A percentile compares a stretch with the other conserved stretches of the same genome.
Conservation (phyloP, 805 yeast genomes). For the Wickerhamomyces xylosicus region DNA sequence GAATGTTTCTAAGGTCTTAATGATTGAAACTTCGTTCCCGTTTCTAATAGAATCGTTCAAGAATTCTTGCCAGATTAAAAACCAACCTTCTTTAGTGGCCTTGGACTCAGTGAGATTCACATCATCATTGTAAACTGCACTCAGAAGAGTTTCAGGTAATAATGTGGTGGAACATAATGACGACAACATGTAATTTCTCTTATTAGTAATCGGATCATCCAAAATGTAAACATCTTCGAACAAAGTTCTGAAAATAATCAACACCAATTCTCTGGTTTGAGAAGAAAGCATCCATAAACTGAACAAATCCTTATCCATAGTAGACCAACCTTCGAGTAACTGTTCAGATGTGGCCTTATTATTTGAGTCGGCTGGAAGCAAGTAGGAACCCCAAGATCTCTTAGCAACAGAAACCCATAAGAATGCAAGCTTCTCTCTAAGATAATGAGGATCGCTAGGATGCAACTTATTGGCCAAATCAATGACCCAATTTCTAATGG, state of each 20-base stretch:
- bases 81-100: slow-evolving; percentile 77
- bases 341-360: slow-evolving; percentile 34
- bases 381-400: slow-evolving; percentile 76
- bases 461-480: slow-evolving; percentile 58
- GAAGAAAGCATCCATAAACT: slow-evolving; percentile 61
- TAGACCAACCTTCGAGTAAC: slow-evolving; percentile 62
- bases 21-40: slow-evolving; percentile 38
- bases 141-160: slow-evolving; percentile 57
- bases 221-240: slow-evolving; percentile 89
- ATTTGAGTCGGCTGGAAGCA: slow-evolving; percentile 24
- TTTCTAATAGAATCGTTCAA: slow-evolving; percentile 32
- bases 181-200: slow-evolving; percentile 63
- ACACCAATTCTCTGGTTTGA: slow-evolving; percentile 63
- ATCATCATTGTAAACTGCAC: slow-evolving; percentile 54
- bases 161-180: slow-evolving; percentile 80
- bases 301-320: slow-evolving; percentile 74
- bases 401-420: slow-evolving; percentile 90
- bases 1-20: slow-evolving; percentile 67
- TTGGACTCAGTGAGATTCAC: slow-evolving; percentile 56
- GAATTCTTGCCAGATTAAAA: slow-evolving; percentile 58
- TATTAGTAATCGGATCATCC: slow-evolving; percentile 85
- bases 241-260: slow-evolving; percentile 71
- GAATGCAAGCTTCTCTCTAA: slow-evolving; percentile 82
- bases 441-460: slow-evolving; percentile 73
- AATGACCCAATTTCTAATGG: slow-evolving; percentile 77